Percentiles rank a stretch among this genome's conserved stretches.
Evolutionary conservation across 805 yeast genomes (phyloP).

Genomic region (Komagataella ulmi): DNA sequence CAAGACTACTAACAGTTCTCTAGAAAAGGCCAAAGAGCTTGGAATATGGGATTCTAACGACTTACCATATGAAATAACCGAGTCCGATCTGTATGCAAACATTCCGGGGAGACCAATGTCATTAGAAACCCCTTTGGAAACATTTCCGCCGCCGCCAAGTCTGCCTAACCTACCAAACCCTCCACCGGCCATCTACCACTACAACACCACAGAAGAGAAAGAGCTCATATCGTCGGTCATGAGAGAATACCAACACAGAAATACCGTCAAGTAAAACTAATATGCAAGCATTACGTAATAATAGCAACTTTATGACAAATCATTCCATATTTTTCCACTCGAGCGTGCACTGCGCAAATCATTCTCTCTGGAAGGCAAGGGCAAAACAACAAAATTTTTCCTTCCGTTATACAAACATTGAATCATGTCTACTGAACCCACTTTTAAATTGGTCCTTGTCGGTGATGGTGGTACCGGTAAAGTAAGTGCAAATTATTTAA

Average conservation of each 20-base stretch:
- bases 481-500: conserved; percentile 23
- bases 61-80: conserved; percentile 21
- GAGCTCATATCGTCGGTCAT: conserved; percentile 6
- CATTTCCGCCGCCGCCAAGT: conserved; percentile 22
- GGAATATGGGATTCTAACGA: conserved; percentile 10
- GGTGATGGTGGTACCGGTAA: conserved; percentile 99
- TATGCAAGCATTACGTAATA: neutral
- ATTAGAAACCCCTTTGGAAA: neutral
- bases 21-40: conserved; percentile 10
- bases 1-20: conserved; percentile 1
- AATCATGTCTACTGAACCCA: conserved; percentile 70
- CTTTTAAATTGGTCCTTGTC: conserved; percentile 95
- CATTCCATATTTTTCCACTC: neutral
- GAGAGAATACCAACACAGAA: conserved; percentile 2
- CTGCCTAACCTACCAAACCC: conserved; percentile 20
- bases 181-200: conserved; percentile 18
- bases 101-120: conserved; percentile 19
- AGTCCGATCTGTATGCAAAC: conserved; percentile 19
- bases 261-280: neutral
- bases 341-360: conserved; percentile 1
- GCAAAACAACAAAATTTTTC: neutral
- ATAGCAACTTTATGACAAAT: neutral
- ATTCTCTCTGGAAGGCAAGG: neutral
- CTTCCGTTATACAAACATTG: conserved; percentile 4
- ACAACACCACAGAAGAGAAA: conserved; percentile 10